phyloP scores from a whole-genome alignment of 208 protist species.

The Entamoeba invadens region DNA sequence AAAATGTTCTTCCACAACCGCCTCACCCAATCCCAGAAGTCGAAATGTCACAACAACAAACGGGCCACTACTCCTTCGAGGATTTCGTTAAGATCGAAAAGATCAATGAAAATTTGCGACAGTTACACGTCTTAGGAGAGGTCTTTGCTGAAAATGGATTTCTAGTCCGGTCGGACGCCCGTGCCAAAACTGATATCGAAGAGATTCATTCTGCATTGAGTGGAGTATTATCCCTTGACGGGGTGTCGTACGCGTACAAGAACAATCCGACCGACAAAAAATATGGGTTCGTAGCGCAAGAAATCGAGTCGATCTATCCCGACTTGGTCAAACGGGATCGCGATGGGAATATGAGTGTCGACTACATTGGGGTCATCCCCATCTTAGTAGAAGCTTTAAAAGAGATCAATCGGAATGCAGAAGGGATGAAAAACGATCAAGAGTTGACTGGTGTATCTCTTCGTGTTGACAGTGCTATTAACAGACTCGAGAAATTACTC shows the following conservation, averaged over 20 bases:
- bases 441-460: not conserved
- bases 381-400: not conserved
- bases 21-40: no score
- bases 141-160: no score
- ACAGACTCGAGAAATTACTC: not conserved
- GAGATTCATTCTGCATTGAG: not conserved
- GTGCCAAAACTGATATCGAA: not conserved
- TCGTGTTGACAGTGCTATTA: not conserved
- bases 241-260: not conserved
- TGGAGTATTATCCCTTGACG: not conserved
- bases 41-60: no score
- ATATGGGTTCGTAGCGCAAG: not conserved
- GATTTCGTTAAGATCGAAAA: not conserved
- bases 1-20: no score
- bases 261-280: not conserved
- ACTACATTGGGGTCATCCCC: not conserved
- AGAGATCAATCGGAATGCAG: not conserved
- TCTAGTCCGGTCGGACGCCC: not conserved
- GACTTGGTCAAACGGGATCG: not conserved
- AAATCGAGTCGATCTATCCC: not conserved
- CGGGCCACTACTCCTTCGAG: no score
- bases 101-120: not conserved
- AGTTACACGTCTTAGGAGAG: not conserved
- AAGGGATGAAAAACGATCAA: not conserved
- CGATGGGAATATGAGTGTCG: not conserved